A percentile compares a stretch with the other conserved stretches of the same genome.
Conservation (phyloP, 495 filamentous ascomycete genomes). For the Aspergillus haitiensis region DNA sequence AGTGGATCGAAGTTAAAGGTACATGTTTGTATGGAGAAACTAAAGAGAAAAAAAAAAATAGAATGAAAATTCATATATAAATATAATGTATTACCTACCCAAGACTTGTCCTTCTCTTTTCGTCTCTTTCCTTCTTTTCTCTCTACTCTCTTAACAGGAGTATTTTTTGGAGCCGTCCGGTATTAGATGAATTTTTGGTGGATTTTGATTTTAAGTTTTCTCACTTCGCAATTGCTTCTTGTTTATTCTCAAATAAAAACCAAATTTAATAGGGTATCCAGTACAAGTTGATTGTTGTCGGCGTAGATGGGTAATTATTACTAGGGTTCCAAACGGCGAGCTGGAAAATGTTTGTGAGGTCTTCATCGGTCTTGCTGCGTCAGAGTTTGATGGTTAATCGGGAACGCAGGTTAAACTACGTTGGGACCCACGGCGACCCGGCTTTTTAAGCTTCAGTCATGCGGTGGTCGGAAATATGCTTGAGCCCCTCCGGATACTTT, state of each 20-base stretch:
- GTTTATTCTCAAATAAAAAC: conserved; percentile 20
- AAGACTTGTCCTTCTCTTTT: too few species aligned
- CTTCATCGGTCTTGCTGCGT: not conserved
- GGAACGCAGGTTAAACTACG: conserved; percentile 10
- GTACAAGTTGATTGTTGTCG: conserved; percentile 25
- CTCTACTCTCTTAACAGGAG: too few species aligned
- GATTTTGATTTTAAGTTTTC: conserved; percentile 4
- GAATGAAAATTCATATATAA: too few species aligned
- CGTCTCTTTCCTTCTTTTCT: too few species aligned
- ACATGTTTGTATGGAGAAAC: too few species aligned
- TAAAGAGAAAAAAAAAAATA: too few species aligned
- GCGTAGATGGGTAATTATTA: conserved; percentile 18
- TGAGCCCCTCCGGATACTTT: not conserved
- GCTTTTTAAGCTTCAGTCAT: not conserved
- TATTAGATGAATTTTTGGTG: not conserved
- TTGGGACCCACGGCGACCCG: conserved; percentile 1
- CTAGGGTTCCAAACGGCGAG: conserved; percentile 26
- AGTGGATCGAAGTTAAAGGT: too few species aligned
- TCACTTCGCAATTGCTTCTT: conserved; percentile 6
- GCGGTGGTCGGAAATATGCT: conserved; percentile 4
- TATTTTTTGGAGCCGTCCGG: too few species aligned
- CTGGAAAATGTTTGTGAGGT: conserved; percentile 28
- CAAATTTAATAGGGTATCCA: conserved; percentile 44
- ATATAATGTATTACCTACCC: too few species aligned
- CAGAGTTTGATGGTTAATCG: conserved; percentile 1